A percentile compares a stretch with the other conserved stretches of the same genome.
Evolutionary conservation across 2,329 filamentous ascomycete species (phyloP).

Genomic region (Macrophomina phaseolina): DNA sequence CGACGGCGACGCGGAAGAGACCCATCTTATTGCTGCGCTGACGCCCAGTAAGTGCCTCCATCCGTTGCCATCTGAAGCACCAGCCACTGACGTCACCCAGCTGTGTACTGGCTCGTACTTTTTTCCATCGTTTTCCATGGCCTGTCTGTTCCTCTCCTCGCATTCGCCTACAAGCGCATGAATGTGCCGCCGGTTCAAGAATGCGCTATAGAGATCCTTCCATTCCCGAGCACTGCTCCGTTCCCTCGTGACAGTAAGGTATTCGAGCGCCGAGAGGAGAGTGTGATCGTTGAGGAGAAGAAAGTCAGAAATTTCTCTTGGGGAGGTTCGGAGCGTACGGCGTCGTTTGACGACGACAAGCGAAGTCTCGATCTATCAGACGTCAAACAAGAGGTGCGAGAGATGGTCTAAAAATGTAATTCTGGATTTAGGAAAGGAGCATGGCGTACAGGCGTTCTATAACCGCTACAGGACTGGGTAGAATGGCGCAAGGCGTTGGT

Average conservation of each 20-base stretch:
- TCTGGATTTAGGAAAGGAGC: too few relatives aligned
- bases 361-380: background rate
- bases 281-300: slow-evolving; percentile 41
- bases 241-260: background rate
- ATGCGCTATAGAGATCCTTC: background rate
- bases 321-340: background rate
- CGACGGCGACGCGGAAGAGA: slow-evolving; percentile 48
- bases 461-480: too few relatives aligned
- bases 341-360: background rate
- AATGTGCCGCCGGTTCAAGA: slow-evolving; percentile 38
- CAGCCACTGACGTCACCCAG: slow-evolving; percentile 21
- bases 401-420: background rate
- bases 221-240: background rate
- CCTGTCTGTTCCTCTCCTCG: slow-evolving; percentile 55
- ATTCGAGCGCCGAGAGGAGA: background rate
- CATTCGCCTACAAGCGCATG: slow-evolving; percentile 46
- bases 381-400: background rate
- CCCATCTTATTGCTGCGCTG: slow-evolving; percentile 48
- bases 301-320: background rate
- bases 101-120: slow-evolving; percentile 55
- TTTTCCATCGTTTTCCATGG: slow-evolving; percentile 56
- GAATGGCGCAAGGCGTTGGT: too few relatives aligned
- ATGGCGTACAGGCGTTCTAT: too few relatives aligned
- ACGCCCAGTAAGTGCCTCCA: slow-evolving; percentile 34
- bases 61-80: background rate